Conservation (phyloP, 257 asterid species). For the Nicotiana attenuata region DNA sequence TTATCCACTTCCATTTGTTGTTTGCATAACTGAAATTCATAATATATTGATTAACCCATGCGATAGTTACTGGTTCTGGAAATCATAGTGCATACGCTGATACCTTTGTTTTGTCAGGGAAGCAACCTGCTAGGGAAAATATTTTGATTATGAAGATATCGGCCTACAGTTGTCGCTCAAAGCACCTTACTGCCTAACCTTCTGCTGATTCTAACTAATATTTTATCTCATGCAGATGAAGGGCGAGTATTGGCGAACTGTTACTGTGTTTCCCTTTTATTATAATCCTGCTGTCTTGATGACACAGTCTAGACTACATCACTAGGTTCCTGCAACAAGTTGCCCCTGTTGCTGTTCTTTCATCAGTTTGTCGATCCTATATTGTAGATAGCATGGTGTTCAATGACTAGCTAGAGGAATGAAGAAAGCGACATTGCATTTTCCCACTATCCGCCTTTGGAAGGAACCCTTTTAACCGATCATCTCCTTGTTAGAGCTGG, state of each 20-base stretch:
- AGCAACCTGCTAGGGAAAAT: background rate
- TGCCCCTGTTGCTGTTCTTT: background rate
- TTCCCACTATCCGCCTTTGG: background rate
- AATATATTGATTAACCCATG: background rate
- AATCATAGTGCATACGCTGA: background rate
- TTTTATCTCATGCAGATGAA: background rate
- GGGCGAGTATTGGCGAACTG: background rate
- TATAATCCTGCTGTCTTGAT: background rate
- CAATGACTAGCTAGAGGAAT: conserved; percentile 2
- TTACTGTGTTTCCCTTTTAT: background rate
- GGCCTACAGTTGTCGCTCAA: background rate
- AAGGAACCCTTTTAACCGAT: background rate
- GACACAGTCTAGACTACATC: background rate
- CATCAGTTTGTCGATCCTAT: background rate
- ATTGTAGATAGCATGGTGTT: conserved; percentile 5
- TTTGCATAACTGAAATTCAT: background rate
- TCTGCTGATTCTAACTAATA: background rate
- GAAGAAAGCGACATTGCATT: background rate
- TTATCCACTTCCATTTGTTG: background rate
- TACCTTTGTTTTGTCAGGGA: conserved; percentile 1
- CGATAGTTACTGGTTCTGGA: background rate
- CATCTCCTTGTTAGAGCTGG: background rate
- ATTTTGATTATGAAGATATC: background rate
- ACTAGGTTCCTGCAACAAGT: background rate
- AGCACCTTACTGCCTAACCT: background rate